Conservation (phyloP, 108 stramenopile genomes). For the Mediolabrus comicus region DNA sequence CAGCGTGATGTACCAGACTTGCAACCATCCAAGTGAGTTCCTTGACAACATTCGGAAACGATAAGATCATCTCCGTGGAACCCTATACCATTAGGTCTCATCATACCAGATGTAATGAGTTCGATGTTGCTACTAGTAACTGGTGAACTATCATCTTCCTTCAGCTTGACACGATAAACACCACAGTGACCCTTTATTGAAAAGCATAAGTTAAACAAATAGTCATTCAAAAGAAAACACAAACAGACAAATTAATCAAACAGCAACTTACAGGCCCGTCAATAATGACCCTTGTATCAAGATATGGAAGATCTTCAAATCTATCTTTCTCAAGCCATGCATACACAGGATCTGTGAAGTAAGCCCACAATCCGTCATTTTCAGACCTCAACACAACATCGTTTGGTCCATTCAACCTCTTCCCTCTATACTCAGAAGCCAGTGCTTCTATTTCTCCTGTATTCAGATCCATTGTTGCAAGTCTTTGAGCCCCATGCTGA, state of each 20-base stretch:
- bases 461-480: not conserved
- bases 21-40: not conserved
- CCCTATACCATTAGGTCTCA: not conserved
- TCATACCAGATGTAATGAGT: not conserved
- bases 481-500: not conserved
- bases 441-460: not conserved
- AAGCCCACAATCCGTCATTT: constrained; percentile 3
- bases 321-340: constrained; percentile 8
- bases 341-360: constrained; percentile 6
- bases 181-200: not conserved
- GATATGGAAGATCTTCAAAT: constrained; percentile 7
- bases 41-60: constrained; percentile 3
- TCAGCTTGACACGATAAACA: not conserved
- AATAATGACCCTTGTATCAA: not conserved
- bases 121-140: not conserved
- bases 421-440: not conserved
- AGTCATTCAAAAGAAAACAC: no score
- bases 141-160: not conserved
- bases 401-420: constrained; percentile 4
- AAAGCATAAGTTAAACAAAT: no score
- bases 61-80: not conserved
- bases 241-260: no score
- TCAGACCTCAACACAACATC: not conserved
- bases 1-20: not conserved
- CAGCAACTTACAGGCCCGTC: not conserved